phyloP scores from a whole-genome alignment of 495 filamentous ascomycete genomes.

The Daldinia loculata region DNA sequence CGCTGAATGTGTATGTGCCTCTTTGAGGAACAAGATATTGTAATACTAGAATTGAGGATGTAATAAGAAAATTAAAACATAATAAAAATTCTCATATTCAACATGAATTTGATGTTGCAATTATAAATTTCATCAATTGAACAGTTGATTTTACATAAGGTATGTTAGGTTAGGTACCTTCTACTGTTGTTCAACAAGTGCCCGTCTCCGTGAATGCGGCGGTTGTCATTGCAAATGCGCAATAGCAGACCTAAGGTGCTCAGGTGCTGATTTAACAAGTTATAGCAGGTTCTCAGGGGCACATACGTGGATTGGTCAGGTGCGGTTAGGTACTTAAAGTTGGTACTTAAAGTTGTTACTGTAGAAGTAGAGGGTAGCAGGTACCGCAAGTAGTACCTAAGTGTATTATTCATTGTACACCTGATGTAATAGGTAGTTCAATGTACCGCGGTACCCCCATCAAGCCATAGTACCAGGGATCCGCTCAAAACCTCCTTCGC shows the following conservation, averaged over 20 bases:
- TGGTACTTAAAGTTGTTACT: not conserved
- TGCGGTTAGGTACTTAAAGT: too few species aligned
- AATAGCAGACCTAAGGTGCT: not conserved
- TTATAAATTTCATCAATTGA: not conserved
- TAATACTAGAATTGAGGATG: not conserved
- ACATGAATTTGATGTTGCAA: not conserved
- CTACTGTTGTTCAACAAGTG: too few species aligned
- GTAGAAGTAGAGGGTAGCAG: not conserved
- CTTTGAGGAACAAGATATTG: not conserved
- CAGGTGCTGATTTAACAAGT: not conserved
- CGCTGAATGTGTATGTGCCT: too few species aligned
- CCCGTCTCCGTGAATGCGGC: too few species aligned
- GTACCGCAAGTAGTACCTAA: not conserved
- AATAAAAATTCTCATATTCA: not conserved
- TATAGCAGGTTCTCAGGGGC: not conserved
- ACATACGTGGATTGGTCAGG: not conserved
- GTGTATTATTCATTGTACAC: not conserved
- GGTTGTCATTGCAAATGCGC: not conserved
- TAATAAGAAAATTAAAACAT: not conserved
- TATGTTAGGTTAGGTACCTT: too few species aligned
- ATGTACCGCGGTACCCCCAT: slow-evolving; percentile 2
- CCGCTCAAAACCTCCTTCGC: slow-evolving; percentile 51
- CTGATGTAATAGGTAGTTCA: not conserved
- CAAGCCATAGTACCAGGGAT: slow-evolving; percentile 16
- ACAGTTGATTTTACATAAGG: too few species aligned